Conservation (phyloP, 306 rosid genomes). For the Rosa rugosa region DNA sequence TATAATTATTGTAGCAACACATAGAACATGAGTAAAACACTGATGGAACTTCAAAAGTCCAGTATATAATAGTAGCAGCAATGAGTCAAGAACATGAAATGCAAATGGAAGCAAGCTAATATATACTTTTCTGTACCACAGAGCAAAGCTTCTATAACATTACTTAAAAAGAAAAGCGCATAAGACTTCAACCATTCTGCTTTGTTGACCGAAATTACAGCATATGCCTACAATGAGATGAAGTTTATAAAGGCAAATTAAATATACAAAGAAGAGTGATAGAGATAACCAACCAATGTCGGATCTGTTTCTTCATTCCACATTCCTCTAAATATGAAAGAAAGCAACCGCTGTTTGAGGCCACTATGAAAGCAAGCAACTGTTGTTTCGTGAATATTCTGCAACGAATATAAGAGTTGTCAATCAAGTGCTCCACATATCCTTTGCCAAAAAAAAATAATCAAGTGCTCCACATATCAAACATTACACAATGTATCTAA, state of each 20-base stretch:
- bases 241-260: constrained; percentile 10
- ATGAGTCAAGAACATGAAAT: not conserved
- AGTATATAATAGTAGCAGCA: not conserved
- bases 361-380: constrained; percentile 60
- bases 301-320: constrained; percentile 90
- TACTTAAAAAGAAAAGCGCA: not conserved
- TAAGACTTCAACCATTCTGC: not conserved
- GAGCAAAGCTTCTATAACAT: not conserved
- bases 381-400: constrained; percentile 44
- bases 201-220: not conserved
- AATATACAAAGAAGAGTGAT: constrained; percentile 25
- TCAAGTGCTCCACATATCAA: constrained; percentile 31
- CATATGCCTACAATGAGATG: not conserved
- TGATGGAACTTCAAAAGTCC: not conserved
- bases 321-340: constrained; percentile 78
- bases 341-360: constrained; percentile 88
- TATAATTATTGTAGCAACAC: not conserved
- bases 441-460: not conserved
- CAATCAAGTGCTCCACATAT: constrained; percentile 34
- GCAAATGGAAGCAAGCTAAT: not conserved
- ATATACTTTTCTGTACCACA: not conserved
- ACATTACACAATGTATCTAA: constrained; percentile 9
- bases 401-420: constrained; percentile 41
- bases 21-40: not conserved
- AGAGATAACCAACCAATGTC: constrained; percentile 59